phyloP scores from a whole-genome alignment of 257 asterid genomes.

The Misopates orontium region DNA sequence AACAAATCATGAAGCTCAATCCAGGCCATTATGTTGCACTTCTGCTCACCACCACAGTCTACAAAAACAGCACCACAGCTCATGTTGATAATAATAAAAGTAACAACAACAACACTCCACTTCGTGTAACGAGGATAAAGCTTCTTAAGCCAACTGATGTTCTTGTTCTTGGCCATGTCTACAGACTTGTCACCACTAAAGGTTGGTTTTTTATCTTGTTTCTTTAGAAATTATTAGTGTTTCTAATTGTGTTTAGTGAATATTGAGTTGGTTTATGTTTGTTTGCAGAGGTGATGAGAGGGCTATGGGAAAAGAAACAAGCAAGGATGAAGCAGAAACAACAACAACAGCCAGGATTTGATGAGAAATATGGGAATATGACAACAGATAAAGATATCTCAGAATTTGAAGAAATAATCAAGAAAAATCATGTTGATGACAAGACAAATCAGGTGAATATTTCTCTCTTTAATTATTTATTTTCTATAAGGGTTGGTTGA shows the following conservation, averaged over 20 bases:
- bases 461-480: too few species aligned
- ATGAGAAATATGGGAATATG: constrained; percentile 32
- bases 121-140: constrained; percentile 68
- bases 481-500: too few species aligned
- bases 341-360: constrained; percentile 18
- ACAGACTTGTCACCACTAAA: constrained; percentile 75
- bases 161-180: constrained; percentile 80
- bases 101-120: constrained; percentile 36
- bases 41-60: constrained; percentile 82
- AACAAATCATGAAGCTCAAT: constrained; percentile 72
- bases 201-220: constrained; percentile 39
- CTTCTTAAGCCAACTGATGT: constrained; percentile 78
- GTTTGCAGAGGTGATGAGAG: constrained; percentile 67
- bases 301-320: constrained; percentile 72
- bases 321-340: constrained; percentile 58
- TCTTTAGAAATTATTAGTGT: background rate
- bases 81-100: background rate
- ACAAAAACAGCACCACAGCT: constrained; percentile 15
- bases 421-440: background rate
- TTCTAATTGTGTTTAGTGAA: background rate
- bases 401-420: constrained; percentile 39
- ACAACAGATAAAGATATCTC: constrained; percentile 39
- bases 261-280: background rate
- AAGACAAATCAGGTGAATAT: too few species aligned
- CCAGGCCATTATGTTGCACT: constrained; percentile 91